These are phyloP conservation scores for Fusarium sp. DNA, from an alignment of 2,329 filamentous ascomycete species.

Conservation along the genomic window DNA sequence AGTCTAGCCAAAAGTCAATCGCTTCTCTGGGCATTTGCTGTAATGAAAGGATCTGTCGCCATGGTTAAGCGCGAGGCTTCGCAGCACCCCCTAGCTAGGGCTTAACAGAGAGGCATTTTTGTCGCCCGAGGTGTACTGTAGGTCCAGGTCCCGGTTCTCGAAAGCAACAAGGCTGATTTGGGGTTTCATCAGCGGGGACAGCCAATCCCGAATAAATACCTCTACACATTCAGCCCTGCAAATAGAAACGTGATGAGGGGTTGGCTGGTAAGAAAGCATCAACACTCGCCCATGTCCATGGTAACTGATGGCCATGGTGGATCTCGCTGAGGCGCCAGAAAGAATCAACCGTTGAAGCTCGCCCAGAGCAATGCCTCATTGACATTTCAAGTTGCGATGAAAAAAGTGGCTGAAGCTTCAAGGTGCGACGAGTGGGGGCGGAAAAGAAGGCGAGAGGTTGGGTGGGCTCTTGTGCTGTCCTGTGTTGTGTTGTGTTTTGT, in stretches of 20 bases:
- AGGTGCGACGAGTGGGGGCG: slow-evolving; percentile 38
- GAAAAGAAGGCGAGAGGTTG: slow-evolving; percentile 27
- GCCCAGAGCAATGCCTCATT: slow-evolving; percentile 22
- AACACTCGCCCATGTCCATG: neutral
- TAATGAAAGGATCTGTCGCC: slow-evolving; percentile 2
- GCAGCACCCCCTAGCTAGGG: slow-evolving; percentile 6
- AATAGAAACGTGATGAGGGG: slow-evolving; percentile 13
- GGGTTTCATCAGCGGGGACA: slow-evolving; percentile 19
- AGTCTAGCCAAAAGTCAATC: slow-evolving; percentile 18
- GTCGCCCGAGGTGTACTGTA: no score
- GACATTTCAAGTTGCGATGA: neutral
- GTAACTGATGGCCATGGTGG: neutral
- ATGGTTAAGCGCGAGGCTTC: slow-evolving; percentile 42
- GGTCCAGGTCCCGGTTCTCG: slow-evolving; percentile 9
- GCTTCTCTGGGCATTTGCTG: slow-evolving; percentile 12
- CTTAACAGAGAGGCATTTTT: slow-evolving; percentile 28
- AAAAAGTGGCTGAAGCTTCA: slow-evolving; percentile 20
- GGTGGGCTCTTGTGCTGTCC: neutral
- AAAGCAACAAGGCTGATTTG: slow-evolving; percentile 45
- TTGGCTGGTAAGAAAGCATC: neutral
- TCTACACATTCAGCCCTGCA: slow-evolving; percentile 43
- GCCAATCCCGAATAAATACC: slow-evolving; percentile 11
- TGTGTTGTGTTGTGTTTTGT: neutral
- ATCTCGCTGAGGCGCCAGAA: neutral
- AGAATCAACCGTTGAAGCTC: slow-evolving; percentile 5